Base-by-base conservation (phyloP, 495 filamentous ascomycete species). In the Aspergillus campestris region DNA sequence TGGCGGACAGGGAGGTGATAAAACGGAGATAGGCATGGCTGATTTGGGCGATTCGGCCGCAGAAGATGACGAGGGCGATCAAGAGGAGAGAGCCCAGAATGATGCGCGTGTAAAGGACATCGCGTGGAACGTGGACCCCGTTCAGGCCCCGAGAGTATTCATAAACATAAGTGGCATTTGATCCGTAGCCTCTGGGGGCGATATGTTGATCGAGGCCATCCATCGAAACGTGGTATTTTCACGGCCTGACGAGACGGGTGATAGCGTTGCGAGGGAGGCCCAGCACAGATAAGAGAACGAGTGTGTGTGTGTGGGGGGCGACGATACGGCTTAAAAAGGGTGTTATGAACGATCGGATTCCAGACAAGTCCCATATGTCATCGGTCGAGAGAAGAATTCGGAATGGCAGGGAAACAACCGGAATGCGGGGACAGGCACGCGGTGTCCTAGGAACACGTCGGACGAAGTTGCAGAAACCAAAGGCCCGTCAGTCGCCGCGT, bases 1-100 rank as follows among this genome's bases (percentile, higher is more conserved):
- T 63, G 8, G 72, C 68, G 3, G 74, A 69, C 34, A 90, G 67
- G 36, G 79, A 83, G 13, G 80, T 69, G 49, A 95, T 73, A 18
- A 83, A 83, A 45, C 92, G 82, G 28, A 92, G 61, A 40, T 84
- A 77, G 10, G 70, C 69, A 57, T 87, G 86, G 52, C 71, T 75
- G 44, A 83, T 71, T 29, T 84, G 70, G 11, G 77, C 66, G 9
- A 83, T 56, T 34, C 82, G 72, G 40, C 75, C 73, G 37, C 73
- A 57, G 32, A 86, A 70, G 24, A 82, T 58, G 8, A 69, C 43
- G n/a, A 77, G 56, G 31, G 72, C 73, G 8, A 84, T 55, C 5
- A 56, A 48, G 5, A 69, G 55, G 29, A 84, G 62, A 2, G 72
- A 72, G 5, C 59, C 32, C 61, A 70, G 69, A 48, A 77, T 66